Evolutionary conservation across 2,329 filamentous ascomycete genomes (phyloP), one percentile per base, ranked within the genome.

Genomic region (Diaporthe caulivora): DNA sequence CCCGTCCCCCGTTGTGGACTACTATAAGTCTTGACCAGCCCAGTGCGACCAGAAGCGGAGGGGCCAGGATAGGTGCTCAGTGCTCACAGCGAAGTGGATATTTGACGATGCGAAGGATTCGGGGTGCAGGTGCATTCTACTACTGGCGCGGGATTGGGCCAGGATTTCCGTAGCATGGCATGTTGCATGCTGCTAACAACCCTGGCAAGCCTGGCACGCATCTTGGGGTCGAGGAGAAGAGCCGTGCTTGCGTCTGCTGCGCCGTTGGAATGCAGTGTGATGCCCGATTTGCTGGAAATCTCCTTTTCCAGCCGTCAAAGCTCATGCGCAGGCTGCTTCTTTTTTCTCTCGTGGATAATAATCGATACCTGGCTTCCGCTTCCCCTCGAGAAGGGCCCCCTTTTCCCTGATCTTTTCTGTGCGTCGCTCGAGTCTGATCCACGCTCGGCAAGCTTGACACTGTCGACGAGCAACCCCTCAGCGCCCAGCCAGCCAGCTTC

Each of bases 91-190:
- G n/a, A 44, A 15, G 21, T 26, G 24, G 3, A 24, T 51, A 49
- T 31, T 34, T 21, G 69, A 62, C 47, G 57, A n/a, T 62, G 8
- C 34, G 55, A 62, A 62, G 69, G 69, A 71, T 71, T 62, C 69
- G 55, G 24, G 44, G 31, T 62, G 69, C 69, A 71, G 53, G 53
- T 54, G 34, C 34, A 34, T 34, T 34, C 34, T 9, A 34, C 31
- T 5, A 40, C 34, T 49, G 69, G 69, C 69, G 69, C 55, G 62
- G 62, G 26, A 71, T 42, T 62, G 55, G 69, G 69, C 69, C 69
- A 71, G 69, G 69, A 71, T 71, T 71, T 54, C 44, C 13, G 44
- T 60, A 40, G 68, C 68, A 70, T 31, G 47, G n/a, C 53, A 60
- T 40, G 26, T 58, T 70, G 11, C 29, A n/a, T n/a, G n/a, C n/a